These are phyloP conservation scores for Collybia nuda DNA, from an alignment of 768 basidiomycete genomes.

Conservation along the genomic window DNA sequence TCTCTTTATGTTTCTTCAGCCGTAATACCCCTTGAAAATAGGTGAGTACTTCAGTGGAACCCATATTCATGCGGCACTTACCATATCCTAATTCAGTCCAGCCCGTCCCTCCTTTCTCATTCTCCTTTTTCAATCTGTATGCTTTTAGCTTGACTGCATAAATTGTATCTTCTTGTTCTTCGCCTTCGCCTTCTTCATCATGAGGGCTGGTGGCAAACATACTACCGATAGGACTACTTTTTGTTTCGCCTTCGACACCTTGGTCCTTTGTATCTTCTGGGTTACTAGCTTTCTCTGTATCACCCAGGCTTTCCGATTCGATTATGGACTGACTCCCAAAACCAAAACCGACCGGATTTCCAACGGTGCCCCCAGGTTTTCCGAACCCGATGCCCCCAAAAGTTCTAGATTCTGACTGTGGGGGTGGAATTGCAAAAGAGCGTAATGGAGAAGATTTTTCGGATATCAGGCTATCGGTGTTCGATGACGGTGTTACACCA, in stretches of 20 bases:
- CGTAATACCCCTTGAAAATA: conserved; percentile 57
- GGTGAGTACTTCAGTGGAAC: not conserved
- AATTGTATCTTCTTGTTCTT: conserved; percentile 74
- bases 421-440: conserved; percentile 1
- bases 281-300: conserved; percentile 1
- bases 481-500: not conserved
- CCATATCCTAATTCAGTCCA: conserved; percentile 75
- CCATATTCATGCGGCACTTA: conserved; percentile 26
- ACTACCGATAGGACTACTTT: conserved; percentile 4
- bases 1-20: conserved; percentile 73
- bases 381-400: conserved; percentile 32
- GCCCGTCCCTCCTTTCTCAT: conserved; percentile 37
- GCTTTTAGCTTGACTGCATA: conserved; percentile 62
- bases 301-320: conserved; percentile 1
- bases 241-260: not conserved
- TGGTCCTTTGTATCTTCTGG: conserved; percentile 8
- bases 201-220: conserved; percentile 37
- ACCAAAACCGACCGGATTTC: conserved; percentile 65
- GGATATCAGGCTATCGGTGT: too few species aligned
- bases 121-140: conserved; percentile 53
- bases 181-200: conserved; percentile 76
- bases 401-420: conserved; percentile 14
- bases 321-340: conserved; percentile 44
- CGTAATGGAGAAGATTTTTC: conserved; percentile 9
- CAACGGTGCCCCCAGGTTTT: conserved; percentile 46